Conservation (phyloP, 768 basidiomycete genomes). For the Phlebiopsis gigantea region DNA sequence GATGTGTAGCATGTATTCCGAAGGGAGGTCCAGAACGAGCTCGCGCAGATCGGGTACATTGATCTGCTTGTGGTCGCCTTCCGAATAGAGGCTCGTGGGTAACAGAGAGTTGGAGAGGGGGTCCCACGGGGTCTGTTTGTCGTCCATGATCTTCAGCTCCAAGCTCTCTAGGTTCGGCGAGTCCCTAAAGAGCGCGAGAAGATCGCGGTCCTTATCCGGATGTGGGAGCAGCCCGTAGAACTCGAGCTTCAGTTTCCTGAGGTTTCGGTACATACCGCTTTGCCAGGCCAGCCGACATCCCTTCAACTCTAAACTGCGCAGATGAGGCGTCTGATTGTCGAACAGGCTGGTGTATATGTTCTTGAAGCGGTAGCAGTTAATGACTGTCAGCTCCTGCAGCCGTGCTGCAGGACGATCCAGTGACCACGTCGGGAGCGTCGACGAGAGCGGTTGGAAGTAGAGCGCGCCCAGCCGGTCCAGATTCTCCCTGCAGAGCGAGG, state of each 20-base stretch:
- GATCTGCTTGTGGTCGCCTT: background rate
- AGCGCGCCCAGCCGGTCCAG: background rate
- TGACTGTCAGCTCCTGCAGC: background rate
- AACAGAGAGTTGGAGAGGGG: background rate
- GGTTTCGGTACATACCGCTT: background rate
- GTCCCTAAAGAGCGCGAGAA: background rate
- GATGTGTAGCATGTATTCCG: background rate
- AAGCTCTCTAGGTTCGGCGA: background rate
- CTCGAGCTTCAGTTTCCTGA: background rate
- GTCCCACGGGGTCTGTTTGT: background rate
- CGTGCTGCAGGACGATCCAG: background rate
- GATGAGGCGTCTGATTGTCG: background rate
- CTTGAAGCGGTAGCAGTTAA: background rate
- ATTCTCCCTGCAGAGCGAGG: background rate
- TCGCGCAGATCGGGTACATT: background rate
- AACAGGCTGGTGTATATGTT: background rate
- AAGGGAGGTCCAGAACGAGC: background rate
- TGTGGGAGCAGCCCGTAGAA: background rate
- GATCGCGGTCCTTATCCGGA: background rate
- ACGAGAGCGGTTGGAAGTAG: background rate
- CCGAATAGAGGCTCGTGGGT: background rate
- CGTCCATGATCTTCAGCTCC: background rate
- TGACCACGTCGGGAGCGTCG: background rate
- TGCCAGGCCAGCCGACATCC: background rate
- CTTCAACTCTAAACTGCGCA: background rate